A percentile compares a stretch with the other conserved stretches of the same genome.
phyloP scores from a whole-genome alignment of 2,329 filamentous ascomycete genomes.

The Colletotrichum cereale region DNA sequence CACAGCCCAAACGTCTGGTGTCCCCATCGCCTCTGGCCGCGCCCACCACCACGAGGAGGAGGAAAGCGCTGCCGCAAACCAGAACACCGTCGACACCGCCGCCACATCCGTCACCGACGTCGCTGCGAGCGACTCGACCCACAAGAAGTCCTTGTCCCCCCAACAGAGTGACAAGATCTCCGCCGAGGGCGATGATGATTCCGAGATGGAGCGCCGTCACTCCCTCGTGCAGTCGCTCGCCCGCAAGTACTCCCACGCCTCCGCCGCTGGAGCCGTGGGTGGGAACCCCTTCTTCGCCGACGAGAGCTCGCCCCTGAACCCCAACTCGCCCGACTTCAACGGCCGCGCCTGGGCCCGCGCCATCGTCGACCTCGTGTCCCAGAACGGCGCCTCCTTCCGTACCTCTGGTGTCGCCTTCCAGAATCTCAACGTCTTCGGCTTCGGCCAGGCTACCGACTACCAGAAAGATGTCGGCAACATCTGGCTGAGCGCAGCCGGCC shows the following conservation, averaged over 20 bases:
- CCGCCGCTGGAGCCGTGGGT: conserved; percentile 49
- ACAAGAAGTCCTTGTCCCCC: conserved; percentile 31
- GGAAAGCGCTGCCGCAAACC: conserved; percentile 43
- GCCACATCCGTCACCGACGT: conserved; percentile 54
- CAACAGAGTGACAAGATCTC: conserved; percentile 45
- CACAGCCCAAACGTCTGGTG: conserved; percentile 58
- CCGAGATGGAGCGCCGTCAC: conserved; percentile 63
- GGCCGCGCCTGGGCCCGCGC: conserved; percentile 71
- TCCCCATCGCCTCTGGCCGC: conserved; percentile 48
- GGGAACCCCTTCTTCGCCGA: conserved; percentile 66
- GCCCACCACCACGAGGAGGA: conserved; percentile 47
- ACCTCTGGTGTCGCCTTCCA: conserved; percentile 75
- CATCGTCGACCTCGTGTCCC: conserved; percentile 64
- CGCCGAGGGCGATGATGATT: conserved; percentile 53
- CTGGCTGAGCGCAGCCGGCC: conserved; percentile 62
- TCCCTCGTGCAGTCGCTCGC: conserved; percentile 69
- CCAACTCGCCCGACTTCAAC: conserved; percentile 65
- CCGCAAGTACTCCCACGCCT: conserved; percentile 65
- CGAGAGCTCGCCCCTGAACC: conserved; percentile 66
- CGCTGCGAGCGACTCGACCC: conserved; percentile 45
- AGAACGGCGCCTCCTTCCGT: conserved; percentile 67
- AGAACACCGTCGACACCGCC: conserved; percentile 50
- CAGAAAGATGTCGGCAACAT: conserved; percentile 76
- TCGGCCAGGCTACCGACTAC: conserved; percentile 76
- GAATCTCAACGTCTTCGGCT: conserved; percentile 77